Base-by-base conservation (phyloP, 2,329 filamentous ascomycete genomes). In the Penicillium polonicum region DNA sequence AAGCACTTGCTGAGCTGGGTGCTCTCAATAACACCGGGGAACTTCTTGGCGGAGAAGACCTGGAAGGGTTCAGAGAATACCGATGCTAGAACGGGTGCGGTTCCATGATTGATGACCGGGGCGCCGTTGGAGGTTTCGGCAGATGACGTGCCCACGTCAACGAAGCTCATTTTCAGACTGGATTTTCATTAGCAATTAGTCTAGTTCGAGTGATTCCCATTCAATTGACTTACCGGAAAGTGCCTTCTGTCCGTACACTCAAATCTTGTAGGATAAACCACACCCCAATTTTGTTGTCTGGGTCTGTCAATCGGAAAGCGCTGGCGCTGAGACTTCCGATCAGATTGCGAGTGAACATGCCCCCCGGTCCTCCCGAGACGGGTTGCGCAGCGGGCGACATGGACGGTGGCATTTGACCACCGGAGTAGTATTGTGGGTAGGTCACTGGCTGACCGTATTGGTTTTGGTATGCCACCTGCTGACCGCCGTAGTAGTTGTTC, bases 211-310 rank as follows among this genome's bases (percentile, higher is more conserved):
- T n/a, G 39, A 33, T 17, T n/a, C 17, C 8, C 9, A 35, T 27
- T 12, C 10, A n/a, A 21, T 31, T 42, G 29, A 27, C 81, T 68
- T 82, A 95, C 91, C 93, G 84, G 75, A 97, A 99, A 59, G 82
- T 85, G 12, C 94, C 94, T 74, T 97, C 94, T 0, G 92, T 96
- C 45, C 94, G 85, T 33, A 99, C 93, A 68, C 92, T 96, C 43
- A 99, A 80, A 76, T 99, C 94, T 73, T 97, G 93, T 52, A 97
- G 80, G 45, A 99, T 90, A 69, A 99, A 99, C 93, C 93, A 99
- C 63, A 96, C 92, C 2, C 93, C 93, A 50, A 90, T 86, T 72
- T 91, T 90, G 63, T 91, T 88, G 17, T 89, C 80, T 0, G 87
- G 85, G 65, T 97, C 92, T 2, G 85, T 87, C 52, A 97, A 82